Evolutionary conservation across 257 asterid species (phyloP), one percentile per base, ranked within the genome.

Genomic region (Prunella vulgaris): DNA sequence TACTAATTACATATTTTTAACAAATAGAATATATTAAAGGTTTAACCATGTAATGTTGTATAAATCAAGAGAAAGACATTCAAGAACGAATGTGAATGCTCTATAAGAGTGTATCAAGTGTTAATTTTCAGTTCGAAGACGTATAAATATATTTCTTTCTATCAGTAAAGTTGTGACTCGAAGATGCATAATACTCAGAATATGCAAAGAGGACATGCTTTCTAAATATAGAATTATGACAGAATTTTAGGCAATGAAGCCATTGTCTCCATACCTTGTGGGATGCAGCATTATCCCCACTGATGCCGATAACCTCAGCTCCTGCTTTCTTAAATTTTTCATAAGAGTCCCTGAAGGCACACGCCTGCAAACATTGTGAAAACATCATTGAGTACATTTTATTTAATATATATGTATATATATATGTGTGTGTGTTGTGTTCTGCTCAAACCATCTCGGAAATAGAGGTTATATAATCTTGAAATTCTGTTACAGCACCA

Each of bases 261-360:
- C 48, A 72, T 57, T 67, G 17, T 46, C 35, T 14, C 13, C 46
- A 38, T 85, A 91, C 99, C 97, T 94, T 89, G 84, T 94, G 99
- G 48, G 97, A 94, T 35, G 74, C 74, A 22, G 96, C 9, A 78
- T 71, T 88, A 70, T 94, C 96, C 32, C 95, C 96, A 54, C 99
- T 94, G 70, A 94, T 91, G 35, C 97, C 97, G 4, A 94, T 80
- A 82, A 91, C 97, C 79, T 84, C 86, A 2, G 99, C 97, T 77
- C 99, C 99, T 4, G 97, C 97, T 82, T 94, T 94, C 90, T 94
- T 94, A 65, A 94, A 94, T 72, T 91, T 91, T 69, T 91, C 97
- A 3, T 94, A 94, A 1, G 99, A 94, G 80, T 94, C 99, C 76
- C 99, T 84, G 76, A 94, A 94, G 59, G 99, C 93, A 72, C 99